Conservation (phyloP, 768 basidiomycete genomes). For the Guyanaporus albipodus region DNA sequence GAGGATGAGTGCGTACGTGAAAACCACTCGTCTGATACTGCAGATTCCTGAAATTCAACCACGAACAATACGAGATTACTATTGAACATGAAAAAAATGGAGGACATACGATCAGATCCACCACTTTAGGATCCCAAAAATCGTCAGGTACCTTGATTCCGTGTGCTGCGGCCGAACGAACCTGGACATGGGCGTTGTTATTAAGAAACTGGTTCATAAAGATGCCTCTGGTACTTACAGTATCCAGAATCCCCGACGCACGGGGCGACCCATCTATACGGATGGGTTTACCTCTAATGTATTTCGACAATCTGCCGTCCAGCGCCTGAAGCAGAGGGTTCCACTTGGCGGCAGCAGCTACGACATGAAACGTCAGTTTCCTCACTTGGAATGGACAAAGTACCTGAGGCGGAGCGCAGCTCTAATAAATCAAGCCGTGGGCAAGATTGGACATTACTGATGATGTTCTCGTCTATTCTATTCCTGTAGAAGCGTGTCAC, state of each 20-base stretch:
- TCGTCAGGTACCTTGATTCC: constrained; percentile 67
- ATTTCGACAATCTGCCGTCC: constrained; percentile 65
- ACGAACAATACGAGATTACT: background rate
- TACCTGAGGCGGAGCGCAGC: constrained; percentile 62
- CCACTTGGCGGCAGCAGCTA: constrained; percentile 62
- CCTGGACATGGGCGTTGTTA: constrained; percentile 32
- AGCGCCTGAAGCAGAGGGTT: constrained; percentile 59
- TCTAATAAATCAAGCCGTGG: constrained; percentile 61
- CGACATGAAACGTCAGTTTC: constrained; percentile 1
- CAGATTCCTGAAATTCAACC: constrained; percentile 49
- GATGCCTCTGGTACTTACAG: constrained; percentile 35
- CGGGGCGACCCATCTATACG: constrained; percentile 73
- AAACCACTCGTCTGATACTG: constrained; percentile 79
- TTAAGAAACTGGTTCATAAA: background rate
- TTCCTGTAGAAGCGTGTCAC: constrained; percentile 41
- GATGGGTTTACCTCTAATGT: constrained; percentile 62
- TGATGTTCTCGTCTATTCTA: constrained; percentile 63
- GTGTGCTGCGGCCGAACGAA: constrained; percentile 68
- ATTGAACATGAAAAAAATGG: background rate
- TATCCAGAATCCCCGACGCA: constrained; percentile 73
- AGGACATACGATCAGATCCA: constrained; percentile 53
- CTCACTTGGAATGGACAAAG: background rate
- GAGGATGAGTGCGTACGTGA: constrained; percentile 38
- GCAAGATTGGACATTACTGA: constrained; percentile 67
- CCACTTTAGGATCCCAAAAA: constrained; percentile 58